Evolutionary conservation across 768 basidiomycete genomes (phyloP), one percentile per base, ranked within the genome.

Genomic region (Phanerodontia chrysosporium): DNA sequence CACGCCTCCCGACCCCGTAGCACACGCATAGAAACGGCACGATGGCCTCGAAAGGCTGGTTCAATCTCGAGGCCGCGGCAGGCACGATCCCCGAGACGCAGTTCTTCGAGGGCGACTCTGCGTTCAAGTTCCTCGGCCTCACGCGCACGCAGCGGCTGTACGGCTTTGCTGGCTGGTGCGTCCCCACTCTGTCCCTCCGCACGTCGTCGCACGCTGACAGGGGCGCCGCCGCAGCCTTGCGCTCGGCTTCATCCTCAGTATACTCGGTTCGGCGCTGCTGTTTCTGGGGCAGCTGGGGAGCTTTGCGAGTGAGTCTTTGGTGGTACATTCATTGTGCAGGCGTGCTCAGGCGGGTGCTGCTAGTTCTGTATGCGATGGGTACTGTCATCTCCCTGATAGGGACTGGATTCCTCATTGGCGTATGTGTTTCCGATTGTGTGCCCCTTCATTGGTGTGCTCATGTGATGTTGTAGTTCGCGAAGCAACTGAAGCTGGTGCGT

Each of bases 391-490:
- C 90, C 14, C 82, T 98, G 52, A 70, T 89, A 55, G 94, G 93
- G 45, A 96, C 94, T 0, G 94, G 94, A 0, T 96, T 97, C 77
- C 75, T 96, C 68, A 85, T 96, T 57, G 92, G 92, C 61, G 92
- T 94, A 72, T 66, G 91, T 78, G 28, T 28, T 35, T 42, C 35
- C 24, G 14, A 24, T 28, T 39, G 32, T 55, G 54, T 52, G 30
- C 25, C 58, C 27, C 39, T 44, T 28, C 35, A 4, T 5, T 30
- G 13, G 52, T 58, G 62, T 60, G 29, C 51, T 58, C 59, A 9
- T 39, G 18, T 29, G 25, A 55, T 2, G 16, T 18, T 55, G 7
- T 56, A 93, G 90, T 94, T 92, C 72, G 68, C 73, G 59, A 90
- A 83, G 65, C 95, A 98, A 70, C 57, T 90, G 48, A 92, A 92